These are phyloP conservation scores for Sporothrix sp. DNA, from an alignment of 2,329 filamentous ascomycete genomes.

Conservation along the genomic window DNA sequence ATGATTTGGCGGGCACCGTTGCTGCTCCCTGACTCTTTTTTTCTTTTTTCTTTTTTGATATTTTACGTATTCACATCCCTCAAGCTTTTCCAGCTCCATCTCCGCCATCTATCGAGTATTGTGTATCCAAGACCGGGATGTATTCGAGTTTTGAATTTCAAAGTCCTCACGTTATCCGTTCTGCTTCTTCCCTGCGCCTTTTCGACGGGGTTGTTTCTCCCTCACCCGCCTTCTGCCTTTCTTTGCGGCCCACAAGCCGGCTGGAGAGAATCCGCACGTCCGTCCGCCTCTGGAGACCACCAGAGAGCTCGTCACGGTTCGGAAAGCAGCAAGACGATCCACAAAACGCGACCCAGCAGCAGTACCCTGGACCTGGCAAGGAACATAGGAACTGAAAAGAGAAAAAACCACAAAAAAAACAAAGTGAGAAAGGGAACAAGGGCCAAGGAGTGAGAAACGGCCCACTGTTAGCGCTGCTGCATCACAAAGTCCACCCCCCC, in stretches of 20 bases:
- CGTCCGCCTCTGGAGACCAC: conserved; percentile 7
- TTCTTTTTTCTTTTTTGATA: too few relatives aligned
- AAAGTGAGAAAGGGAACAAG: neutral
- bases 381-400: neutral
- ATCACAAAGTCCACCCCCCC: conserved; percentile 10
- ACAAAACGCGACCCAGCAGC: conserved; percentile 15
- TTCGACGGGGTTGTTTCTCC: too few relatives aligned
- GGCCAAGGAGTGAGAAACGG: conserved; percentile 10
- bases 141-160: too few relatives aligned
- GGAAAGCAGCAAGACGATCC: conserved; percentile 4
- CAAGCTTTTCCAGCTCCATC: too few relatives aligned
- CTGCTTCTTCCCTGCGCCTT: too few relatives aligned
- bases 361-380: conserved; percentile 14
- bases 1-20: neutral
- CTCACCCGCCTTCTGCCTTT: neutral
- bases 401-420: neutral
- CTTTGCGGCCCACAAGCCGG: conserved; percentile 4
- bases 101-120: too few relatives aligned
- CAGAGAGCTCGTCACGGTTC: conserved; percentile 5
- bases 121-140: too few relatives aligned
- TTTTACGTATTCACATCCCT: too few relatives aligned
- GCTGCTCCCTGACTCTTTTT: too few relatives aligned
- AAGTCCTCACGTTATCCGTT: too few relatives aligned
- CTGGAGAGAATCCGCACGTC: conserved; percentile 10
- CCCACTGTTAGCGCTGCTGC: conserved; percentile 13